A percentile compares a stretch with the other conserved stretches of the same genome.
phyloP scores from a whole-genome alignment of 2,329 filamentous ascomycete species.

The Chaetomium globosum region DNA sequence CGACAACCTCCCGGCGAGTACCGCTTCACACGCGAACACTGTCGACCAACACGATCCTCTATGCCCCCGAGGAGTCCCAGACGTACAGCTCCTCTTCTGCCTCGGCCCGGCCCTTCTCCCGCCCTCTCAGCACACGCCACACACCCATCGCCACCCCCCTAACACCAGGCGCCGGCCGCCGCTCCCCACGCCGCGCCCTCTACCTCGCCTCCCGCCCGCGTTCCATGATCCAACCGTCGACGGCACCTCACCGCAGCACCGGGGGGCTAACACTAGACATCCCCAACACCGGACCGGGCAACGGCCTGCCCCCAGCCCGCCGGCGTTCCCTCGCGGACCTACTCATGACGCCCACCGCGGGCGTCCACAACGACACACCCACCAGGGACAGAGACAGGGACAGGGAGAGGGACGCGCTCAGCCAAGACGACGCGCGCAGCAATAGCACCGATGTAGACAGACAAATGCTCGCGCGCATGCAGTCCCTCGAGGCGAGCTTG shows the following conservation, averaged over 20 bases:
- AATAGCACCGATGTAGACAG: conserved; percentile 66
- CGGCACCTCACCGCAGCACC: conserved; percentile 47
- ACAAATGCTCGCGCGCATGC: conserved; percentile 86
- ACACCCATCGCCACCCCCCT: conserved; percentile 45
- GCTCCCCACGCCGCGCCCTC: conserved; percentile 53
- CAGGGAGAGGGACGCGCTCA: not conserved
- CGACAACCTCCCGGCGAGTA: conserved; percentile 39
- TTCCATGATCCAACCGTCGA: conserved; percentile 57
- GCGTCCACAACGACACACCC: conserved; percentile 59
- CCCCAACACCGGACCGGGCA: conserved; percentile 37
- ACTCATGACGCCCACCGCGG: not conserved
- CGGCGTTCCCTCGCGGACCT: conserved; percentile 68
- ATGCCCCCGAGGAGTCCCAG: conserved; percentile 64
- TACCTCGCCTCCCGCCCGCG: conserved; percentile 56
- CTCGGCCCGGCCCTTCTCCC: conserved; percentile 45
- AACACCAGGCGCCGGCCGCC: conserved; percentile 41
- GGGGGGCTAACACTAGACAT: conserved; percentile 54
- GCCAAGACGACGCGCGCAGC: conserved; percentile 4
- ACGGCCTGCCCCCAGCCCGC: conserved; percentile 41
- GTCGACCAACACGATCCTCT: conserved; percentile 83
- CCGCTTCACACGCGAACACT: conserved; percentile 69
- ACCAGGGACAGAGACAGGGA: conserved; percentile 67
- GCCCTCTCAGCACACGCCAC: conserved; percentile 46
- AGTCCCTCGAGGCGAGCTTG: conserved; percentile 88
- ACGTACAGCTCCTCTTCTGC: conserved; percentile 48